Evolutionary conservation across 2,329 filamentous ascomycete genomes (phyloP), one percentile per base, ranked within the genome.

Genomic region (Penicillium decumbens): DNA sequence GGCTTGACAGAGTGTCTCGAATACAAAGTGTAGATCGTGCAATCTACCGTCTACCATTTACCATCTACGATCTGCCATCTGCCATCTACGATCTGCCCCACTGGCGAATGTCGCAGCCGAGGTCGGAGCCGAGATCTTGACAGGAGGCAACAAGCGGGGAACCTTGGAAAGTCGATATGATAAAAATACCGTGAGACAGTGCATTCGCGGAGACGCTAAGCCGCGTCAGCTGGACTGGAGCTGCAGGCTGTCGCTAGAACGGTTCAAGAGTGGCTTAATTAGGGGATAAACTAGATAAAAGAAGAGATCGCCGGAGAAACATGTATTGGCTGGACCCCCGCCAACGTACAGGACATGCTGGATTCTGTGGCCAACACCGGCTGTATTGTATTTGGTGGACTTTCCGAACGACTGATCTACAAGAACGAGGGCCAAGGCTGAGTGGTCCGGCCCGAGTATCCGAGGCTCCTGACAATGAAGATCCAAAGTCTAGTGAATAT

Each of bases 401-500:
- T 7, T 35, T 20, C 33, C 33, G 33, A 10, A 5, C 33, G 20
- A 18, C 15, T 8, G 20, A 40, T 40, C 23, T 40, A 4, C 38
- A 39, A 8, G 23, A 25, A 15, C 10, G 10, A 25, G 38, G 33
- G 15, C 4, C 20, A 4, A 23, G 20, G 15, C 10, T 9, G 32
- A 33, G 12, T 13, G 15, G 7, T 35, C 15, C 32, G 6, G 8
- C 15, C 9, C 8, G 18, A 23, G 8, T 15, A 40, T 5, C 13
- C 13, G 38, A 40, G 13, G 32, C 4, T 25, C 10, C 10, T 24
- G 27, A 28, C 27, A 27, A 27, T 27, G 43, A 38, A 46, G 38
- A 48, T 43, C 38, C 27, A 41, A 30, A 37, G 41, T 41, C 51
- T 47, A 47, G 49, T 13, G 35, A 35, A 47, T 27, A 43, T 46